Conservation (phyloP, 2,329 filamentous ascomycete species). For the Pestalotiopsis fici region DNA sequence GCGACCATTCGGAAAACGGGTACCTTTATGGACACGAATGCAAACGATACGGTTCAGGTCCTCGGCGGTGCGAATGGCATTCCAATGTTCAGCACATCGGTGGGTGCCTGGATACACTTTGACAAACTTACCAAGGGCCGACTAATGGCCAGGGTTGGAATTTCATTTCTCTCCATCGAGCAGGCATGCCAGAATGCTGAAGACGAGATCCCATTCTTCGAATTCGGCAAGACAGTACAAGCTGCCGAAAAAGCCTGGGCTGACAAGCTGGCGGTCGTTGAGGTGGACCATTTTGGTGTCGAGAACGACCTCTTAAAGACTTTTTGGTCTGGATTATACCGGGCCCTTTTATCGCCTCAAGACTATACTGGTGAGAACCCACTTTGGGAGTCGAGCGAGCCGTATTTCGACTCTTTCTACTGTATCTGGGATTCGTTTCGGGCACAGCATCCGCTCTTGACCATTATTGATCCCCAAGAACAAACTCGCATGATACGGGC, state of each 20-base stretch:
- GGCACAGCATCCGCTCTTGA: slow-evolving; percentile 71
- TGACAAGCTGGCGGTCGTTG: slow-evolving; percentile 61
- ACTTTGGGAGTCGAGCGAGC: slow-evolving; percentile 67
- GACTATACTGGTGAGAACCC: slow-evolving; percentile 78
- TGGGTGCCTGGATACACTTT: slow-evolving; percentile 67
- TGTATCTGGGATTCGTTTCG: slow-evolving; percentile 77
- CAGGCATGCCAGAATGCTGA: slow-evolving; percentile 73
- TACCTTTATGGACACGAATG: slow-evolving; percentile 54
- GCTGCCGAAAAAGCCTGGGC: slow-evolving; percentile 62
- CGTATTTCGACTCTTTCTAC: slow-evolving; percentile 72
- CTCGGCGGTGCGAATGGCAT: slow-evolving; percentile 30
- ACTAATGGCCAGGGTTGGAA: slow-evolving; percentile 69
- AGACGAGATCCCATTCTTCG: slow-evolving; percentile 64
- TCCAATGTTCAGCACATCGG: slow-evolving; percentile 33
- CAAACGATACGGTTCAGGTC: slow-evolving; percentile 26
- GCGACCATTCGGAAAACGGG: slow-evolving; percentile 56
- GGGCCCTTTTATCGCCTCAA: slow-evolving; percentile 70
- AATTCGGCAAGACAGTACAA: slow-evolving; percentile 58
- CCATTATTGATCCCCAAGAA: slow-evolving; percentile 66
- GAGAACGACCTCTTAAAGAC: slow-evolving; percentile 59
- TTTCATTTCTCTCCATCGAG: slow-evolving; percentile 69
- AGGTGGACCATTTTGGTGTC: slow-evolving; percentile 55
- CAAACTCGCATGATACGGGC: slow-evolving; percentile 72
- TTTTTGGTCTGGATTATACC: slow-evolving; percentile 73
- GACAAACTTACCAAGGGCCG: slow-evolving; percentile 40